phyloP scores from a whole-genome alignment of 2,329 filamentous ascomycete genomes.

The Aspergillus glaucus region DNA sequence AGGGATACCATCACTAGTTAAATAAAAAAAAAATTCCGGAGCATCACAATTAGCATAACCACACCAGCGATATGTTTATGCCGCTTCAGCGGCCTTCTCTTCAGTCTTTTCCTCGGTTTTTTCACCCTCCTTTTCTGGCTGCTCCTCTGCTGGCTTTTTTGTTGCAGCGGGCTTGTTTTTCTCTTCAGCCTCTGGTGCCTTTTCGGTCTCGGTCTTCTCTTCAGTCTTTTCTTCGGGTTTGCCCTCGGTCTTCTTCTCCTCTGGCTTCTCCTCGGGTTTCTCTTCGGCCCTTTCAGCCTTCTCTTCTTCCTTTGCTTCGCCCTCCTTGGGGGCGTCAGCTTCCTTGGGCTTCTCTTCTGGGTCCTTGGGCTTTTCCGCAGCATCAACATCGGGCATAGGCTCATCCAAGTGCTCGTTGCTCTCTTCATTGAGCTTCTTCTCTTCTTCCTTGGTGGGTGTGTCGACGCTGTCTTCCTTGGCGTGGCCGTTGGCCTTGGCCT shows the following conservation, averaged over 20 bases:
- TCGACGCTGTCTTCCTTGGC: constrained; percentile 31
- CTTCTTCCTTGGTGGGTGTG: constrained; percentile 25
- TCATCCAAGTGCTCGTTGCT: constrained; percentile 24
- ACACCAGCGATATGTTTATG: constrained; percentile 10
- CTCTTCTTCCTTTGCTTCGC: constrained; percentile 26
- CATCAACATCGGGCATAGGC: constrained; percentile 33
- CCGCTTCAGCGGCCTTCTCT: constrained; percentile 8
- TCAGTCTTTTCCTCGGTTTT: constrained; percentile 13
- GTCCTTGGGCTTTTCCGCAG: constrained; percentile 29
- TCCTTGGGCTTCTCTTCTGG: constrained; percentile 19
- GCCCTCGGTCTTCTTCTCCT: constrained; percentile 26
- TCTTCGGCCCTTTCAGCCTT: constrained; percentile 30
- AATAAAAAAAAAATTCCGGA: no score
- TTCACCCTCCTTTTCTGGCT: background rate
- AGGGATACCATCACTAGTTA: no score
- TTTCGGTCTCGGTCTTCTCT: constrained; percentile 4
- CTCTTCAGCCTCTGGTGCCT: background rate
- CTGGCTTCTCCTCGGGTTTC: constrained; percentile 13
- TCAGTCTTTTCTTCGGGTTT: constrained; percentile 20
- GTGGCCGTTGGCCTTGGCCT: constrained; percentile 34
- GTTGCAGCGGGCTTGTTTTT: background rate
- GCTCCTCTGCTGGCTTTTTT: background rate
- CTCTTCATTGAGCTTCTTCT: constrained; percentile 31
- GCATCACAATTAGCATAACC: no score
- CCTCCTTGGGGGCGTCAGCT: constrained; percentile 12